Evolutionary conservation across 176 grass and related monocot genomes (phyloP).

Genomic region (Echinochloa phyllopogon): DNA sequence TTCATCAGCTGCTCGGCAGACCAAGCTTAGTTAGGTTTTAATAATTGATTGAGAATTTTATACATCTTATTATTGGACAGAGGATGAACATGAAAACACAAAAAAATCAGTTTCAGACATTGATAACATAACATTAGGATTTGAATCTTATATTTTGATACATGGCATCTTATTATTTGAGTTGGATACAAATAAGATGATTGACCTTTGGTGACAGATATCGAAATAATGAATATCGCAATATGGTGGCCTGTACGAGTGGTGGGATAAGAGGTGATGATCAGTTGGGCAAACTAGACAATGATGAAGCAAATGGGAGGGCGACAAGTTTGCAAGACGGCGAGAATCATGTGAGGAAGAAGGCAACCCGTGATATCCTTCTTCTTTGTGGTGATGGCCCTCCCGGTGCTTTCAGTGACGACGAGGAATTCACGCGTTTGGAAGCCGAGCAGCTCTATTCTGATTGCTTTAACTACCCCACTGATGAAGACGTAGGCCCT

Average conservation of each 20-base stretch:
- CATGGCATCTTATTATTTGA: too few relatives aligned
- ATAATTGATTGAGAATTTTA: too few relatives aligned
- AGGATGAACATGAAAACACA: too few relatives aligned
- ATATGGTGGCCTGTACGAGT: not conserved
- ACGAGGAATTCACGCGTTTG: not conserved
- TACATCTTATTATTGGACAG: too few relatives aligned
- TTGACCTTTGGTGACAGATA: not conserved
- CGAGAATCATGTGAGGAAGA: not conserved
- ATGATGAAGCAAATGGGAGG: not conserved
- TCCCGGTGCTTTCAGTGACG: not conserved
- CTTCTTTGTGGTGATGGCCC: not conserved
- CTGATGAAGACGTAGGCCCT: not conserved
- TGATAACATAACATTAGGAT: too few relatives aligned
- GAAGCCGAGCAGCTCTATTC: not conserved
- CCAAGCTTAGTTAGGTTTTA: too few relatives aligned
- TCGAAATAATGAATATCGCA: not conserved
- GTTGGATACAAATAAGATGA: too few relatives aligned
- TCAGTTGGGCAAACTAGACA: not conserved
- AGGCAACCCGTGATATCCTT: not conserved
- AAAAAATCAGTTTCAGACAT: too few relatives aligned
- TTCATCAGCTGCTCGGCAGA: too few relatives aligned
- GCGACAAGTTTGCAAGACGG: not conserved
- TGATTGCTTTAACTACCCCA: not conserved
- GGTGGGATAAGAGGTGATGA: not conserved
- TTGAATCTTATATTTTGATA: too few relatives aligned